Evolutionary conservation across 164 flowering plant species (phyloP), one percentile per base, ranked within the genome.

Genomic region (Tetracentron sinense): DNA sequence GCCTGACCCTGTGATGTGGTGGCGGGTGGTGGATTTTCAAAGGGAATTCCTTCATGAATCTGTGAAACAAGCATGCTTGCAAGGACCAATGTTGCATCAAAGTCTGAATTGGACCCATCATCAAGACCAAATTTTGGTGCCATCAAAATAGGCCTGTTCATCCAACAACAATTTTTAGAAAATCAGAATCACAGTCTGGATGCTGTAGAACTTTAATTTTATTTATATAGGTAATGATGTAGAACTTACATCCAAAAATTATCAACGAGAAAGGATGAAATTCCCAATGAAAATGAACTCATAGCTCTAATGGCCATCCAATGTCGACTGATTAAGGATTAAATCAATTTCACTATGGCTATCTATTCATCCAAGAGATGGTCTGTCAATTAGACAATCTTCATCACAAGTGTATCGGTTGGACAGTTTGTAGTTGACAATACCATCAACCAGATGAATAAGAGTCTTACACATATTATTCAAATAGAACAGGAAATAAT

Each of bases 41-140:
- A 60, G 15, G 73, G 64, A 74, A 71, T 81, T 57, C 74, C 81
- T 65, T 69, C 85, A 62, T 69, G 82, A 42, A 92, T 87, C 73
- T 88, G 97, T 29, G 97, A 92, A 53, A 67, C 72, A 60, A 94
- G 87, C 98, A 94, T 94, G 28, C 93, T 87, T 31, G 98, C 96
- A 56, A 90, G 94, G 52, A 95, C 97, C 57, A 95, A 83, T 50
- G 89, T 77, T 26, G 92, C 83, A 78, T 92, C 96, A 63, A 88
- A 95, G 72, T 84, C 85, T 63, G 91, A 88, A 60, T 51, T 63
- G 25, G 89, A 72, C 7, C 77, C 85, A 78, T 91, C 94, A 67
- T 87, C 92, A 14, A 89, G 61, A 54, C 96, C 89, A 63, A 89
- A 95, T 72, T 82, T 87, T 53, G 98, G 98, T 52, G 95, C 91